Percentiles rank a stretch among this genome's conserved stretches.
Evolutionary conservation across 208 protist species (phyloP).

Genomic region (Trypanosoma avium): DNA sequence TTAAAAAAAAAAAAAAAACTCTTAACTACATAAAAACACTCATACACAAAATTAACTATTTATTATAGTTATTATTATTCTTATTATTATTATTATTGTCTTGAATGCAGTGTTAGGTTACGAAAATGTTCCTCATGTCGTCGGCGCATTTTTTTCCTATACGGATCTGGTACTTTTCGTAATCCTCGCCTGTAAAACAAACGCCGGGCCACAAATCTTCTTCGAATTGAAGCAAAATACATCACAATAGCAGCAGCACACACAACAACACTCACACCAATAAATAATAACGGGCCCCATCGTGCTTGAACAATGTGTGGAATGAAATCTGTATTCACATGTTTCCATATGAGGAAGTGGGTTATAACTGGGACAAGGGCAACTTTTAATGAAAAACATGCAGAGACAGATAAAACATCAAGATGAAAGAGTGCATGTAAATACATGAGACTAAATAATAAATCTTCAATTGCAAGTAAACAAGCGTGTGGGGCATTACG

Average conservation of each 20-base stretch:
- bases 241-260: constrained; percentile 13
- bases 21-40: too few species aligned
- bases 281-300: constrained; percentile 19
- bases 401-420: constrained; percentile 27
- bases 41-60: neutral
- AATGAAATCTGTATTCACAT: neutral
- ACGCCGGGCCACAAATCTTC: constrained; percentile 22
- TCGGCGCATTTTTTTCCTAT: constrained; percentile 5
- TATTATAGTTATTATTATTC: neutral
- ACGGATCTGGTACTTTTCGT: constrained; percentile 21
- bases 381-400: constrained; percentile 22
- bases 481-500: constrained; percentile 8
- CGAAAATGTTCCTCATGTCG: neutral
- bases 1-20: neutral
- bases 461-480: constrained; percentile 13
- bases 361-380: constrained; percentile 7
- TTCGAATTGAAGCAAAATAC: constrained; percentile 24
- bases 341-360: constrained; percentile 19
- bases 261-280: constrained; percentile 9
- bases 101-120: neutral
- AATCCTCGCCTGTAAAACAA: constrained; percentile 21
- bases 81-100: neutral
- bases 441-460: constrained; percentile 21
- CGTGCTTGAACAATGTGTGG: constrained; percentile 1
- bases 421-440: constrained; percentile 17